A percentile compares a stretch with the other conserved stretches of the same genome.
Conservation (phyloP, 73 alveolate species). For the Blepharisma japonicum region DNA sequence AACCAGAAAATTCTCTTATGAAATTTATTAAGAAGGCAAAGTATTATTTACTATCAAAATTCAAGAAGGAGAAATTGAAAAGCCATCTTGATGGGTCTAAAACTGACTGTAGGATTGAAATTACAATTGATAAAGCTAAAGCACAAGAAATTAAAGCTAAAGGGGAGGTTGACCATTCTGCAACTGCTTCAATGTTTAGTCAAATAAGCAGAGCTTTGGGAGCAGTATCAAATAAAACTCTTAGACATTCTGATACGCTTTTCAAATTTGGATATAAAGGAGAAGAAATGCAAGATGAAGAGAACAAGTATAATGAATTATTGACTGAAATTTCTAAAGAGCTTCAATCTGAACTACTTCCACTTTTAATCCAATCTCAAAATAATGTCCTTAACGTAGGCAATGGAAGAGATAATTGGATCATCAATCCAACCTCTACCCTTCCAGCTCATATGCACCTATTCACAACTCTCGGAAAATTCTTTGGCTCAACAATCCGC, state of each 20-base stretch:
- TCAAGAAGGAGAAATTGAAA: not conserved
- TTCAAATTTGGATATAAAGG: constrained; percentile 61
- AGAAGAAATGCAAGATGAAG: constrained; percentile 81
- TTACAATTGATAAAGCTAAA: constrained; percentile 59
- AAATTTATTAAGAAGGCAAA: not conserved
- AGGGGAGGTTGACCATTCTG: constrained; percentile 58
- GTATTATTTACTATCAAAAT: not conserved
- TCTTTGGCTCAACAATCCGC: constrained; percentile 75
- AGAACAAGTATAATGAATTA: constrained; percentile 77
- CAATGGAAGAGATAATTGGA: constrained; percentile 78
- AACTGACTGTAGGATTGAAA: constrained; percentile 34
- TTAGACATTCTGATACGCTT: constrained; percentile 43
- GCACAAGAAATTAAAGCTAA: constrained; percentile 45
- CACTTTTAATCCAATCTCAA: constrained; percentile 77
- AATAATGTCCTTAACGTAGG: constrained; percentile 78
- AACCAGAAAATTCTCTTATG: not conserved
- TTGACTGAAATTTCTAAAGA: constrained; percentile 68
- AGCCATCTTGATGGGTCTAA: constrained; percentile 29
- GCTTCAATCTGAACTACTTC: constrained; percentile 68
- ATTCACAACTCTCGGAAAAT: constrained; percentile 74
- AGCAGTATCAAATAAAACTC: constrained; percentile 28
- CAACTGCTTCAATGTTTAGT: constrained; percentile 57
- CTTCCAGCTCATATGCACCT: constrained; percentile 62
- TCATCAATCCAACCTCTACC: constrained; percentile 74
- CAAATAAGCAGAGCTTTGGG: constrained; percentile 42